Conservation (phyloP, 2,329 filamentous ascomycete species). For the Cryphonectria naterciae region DNA sequence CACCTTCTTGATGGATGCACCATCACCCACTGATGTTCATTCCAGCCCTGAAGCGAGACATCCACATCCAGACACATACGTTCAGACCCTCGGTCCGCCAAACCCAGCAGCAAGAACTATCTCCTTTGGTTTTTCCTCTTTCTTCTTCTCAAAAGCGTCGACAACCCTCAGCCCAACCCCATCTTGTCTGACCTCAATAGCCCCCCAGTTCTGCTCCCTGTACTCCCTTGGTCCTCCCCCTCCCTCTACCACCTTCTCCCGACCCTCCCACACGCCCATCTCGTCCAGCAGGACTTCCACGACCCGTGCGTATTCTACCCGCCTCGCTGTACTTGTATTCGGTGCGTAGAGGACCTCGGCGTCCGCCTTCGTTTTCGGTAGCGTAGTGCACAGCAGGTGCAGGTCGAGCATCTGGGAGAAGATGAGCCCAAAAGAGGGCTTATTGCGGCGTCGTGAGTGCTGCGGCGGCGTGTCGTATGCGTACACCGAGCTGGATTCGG, state of each 20-base stretch:
- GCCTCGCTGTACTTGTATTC: slow-evolving; percentile 15
- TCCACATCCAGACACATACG: no score
- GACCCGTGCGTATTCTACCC: slow-evolving; percentile 44
- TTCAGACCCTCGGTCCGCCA: slow-evolving; percentile 23
- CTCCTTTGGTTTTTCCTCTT: slow-evolving; percentile 5
- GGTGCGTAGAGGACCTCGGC: slow-evolving; percentile 41
- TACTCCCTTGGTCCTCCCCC: slow-evolving; percentile 37
- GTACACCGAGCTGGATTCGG: slow-evolving; percentile 30
- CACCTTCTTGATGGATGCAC: background rate
- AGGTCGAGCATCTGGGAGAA: slow-evolving; percentile 60
- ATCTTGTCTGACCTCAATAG: slow-evolving; percentile 45
- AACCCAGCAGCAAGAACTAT: slow-evolving; percentile 26
- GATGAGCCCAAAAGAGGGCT: slow-evolving; percentile 57
- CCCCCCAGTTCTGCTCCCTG: slow-evolving; percentile 60
- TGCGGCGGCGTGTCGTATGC: slow-evolving; percentile 29
- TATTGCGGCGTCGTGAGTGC: slow-evolving; percentile 41
- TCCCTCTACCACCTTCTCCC: slow-evolving; percentile 27
- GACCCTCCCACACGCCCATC: slow-evolving; percentile 48
- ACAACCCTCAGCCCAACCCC: slow-evolving; percentile 42
- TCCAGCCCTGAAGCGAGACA: background rate
- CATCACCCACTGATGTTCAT: background rate
- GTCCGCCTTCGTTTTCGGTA: slow-evolving; percentile 47
- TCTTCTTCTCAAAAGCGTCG: slow-evolving; percentile 40
- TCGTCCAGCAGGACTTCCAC: slow-evolving; percentile 59
- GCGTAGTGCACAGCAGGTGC: slow-evolving; percentile 54